Percentiles rank a stretch among this genome's conserved stretches.
Conservation (phyloP, 805 yeast species). For the Saccharomycopsis fermentans region DNA sequence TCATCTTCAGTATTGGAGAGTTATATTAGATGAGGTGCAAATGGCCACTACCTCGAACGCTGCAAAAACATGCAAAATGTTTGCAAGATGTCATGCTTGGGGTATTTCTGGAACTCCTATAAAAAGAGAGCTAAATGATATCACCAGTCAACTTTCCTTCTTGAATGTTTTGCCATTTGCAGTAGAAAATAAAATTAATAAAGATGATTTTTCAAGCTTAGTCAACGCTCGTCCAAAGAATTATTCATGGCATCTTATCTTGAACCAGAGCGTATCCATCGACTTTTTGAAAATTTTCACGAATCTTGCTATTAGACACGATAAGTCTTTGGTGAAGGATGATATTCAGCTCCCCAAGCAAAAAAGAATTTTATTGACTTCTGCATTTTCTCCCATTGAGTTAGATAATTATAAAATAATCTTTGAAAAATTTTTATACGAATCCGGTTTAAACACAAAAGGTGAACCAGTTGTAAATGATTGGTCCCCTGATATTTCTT, state of each 20-base stretch:
- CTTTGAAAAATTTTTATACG: conserved; percentile 47
- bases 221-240: neutral
- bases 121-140: conserved; percentile 52
- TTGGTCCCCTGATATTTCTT: conserved; percentile 37
- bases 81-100: conserved; percentile 89
- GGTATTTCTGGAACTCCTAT: conserved; percentile 96
- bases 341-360: conserved; percentile 79
- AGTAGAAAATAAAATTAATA: conserved; percentile 22
- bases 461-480: conserved; percentile 41
- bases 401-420: conserved; percentile 68
- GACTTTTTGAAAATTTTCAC: conserved; percentile 47
- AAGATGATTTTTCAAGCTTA: neutral
- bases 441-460: conserved; percentile 42
- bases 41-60: conserved; percentile 76
- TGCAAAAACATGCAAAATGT: conserved; percentile 65
- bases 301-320: conserved; percentile 59
- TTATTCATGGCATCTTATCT: conserved; percentile 3
- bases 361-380: conserved; percentile 51
- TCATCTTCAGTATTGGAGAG: conserved; percentile 78
- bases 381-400: conserved; percentile 76
- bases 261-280: conserved; percentile 22
- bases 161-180: conserved; percentile 58
- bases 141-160: conserved; percentile 62
- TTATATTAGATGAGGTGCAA: conserved; percentile 89
- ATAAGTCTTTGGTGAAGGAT: conserved; percentile 69